Base-by-base conservation (phyloP, 495 filamentous ascomycete species). In the Penicillium canescens region DNA sequence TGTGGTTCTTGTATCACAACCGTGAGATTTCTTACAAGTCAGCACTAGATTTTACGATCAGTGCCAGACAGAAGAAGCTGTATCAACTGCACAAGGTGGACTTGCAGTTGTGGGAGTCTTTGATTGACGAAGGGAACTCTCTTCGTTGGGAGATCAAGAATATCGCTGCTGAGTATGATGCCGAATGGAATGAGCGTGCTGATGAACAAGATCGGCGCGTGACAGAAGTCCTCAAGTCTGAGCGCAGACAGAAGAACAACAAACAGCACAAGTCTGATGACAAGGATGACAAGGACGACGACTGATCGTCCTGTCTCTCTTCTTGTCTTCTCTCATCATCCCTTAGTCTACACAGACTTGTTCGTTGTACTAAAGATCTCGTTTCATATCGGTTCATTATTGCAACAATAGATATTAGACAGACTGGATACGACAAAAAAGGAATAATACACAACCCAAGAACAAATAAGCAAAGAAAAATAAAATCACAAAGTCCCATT, bases 1-100 rank as follows among this genome's bases (percentile, higher is more conserved):
- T 95, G 56, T 96, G 91, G 88, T 96, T 97, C 62, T 78, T 98
- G 10, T 96, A 92, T 69, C 88, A 95, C 66, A 96, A 92, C 70
- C 84, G 90, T 39, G 91, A 96, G 71, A 86, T 96, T 16, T 88
- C 82, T 38, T 96, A 96, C 71, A 85, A 86, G 53, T 85, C 86
- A 6, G 91, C 91, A 20, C 80, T 96, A 63, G 94, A 94, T 62
- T 81, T 92, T 52, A 96, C 92, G 2, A 86, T 97, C 34, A 89
- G 81, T 38, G 73, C 85, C 16, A 78, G 92, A 4, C 92, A 96
- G 72, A 78, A 82, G 46, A 82, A 86, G 60, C 75, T 96, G 18
- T 97, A 97, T 60, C 75, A 88, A 57, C 68, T 71, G 33, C 80
- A 82, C 28, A 89, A 90, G 0, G 88, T 98, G 53, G 88, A 96